phyloP scores from a whole-genome alignment of 768 basidiomycete genomes.

The Tricholoma sp. region DNA sequence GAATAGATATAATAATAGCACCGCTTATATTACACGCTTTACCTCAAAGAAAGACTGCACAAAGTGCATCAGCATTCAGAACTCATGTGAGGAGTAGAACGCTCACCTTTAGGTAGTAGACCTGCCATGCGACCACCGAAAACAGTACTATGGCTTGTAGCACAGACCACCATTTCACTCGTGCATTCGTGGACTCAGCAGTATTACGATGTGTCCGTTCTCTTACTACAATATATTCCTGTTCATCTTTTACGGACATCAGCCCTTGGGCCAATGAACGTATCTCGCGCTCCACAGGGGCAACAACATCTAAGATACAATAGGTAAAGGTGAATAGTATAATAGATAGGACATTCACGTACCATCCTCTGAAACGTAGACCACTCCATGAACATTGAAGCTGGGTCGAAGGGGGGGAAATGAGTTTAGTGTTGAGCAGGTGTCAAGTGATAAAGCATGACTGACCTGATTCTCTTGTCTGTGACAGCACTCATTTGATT shows the following conservation, averaged over 20 bases:
- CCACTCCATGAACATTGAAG: constrained; percentile 97
- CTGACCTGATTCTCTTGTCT: constrained; percentile 91
- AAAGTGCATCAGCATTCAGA: neutral
- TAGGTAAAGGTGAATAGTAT: neutral
- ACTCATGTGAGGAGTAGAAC: constrained; percentile 2
- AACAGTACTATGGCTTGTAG: constrained; percentile 85
- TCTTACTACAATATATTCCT: constrained; percentile 96
- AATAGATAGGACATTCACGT: constrained; percentile 13
- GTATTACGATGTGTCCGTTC: constrained; percentile 93
- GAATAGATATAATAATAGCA: neutral
- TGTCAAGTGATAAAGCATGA: constrained; percentile 1
- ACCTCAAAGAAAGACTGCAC: constrained; percentile 84
- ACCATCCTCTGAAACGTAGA: constrained; percentile 92
- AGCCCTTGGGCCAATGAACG: constrained; percentile 77
- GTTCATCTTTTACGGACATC: constrained; percentile 93
- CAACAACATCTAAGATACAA: constrained; percentile 59
- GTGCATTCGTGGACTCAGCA: constrained; percentile 85
- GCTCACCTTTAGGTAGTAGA: constrained; percentile 90
- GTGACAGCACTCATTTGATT: constrained; percentile 98
- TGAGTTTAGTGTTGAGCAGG: neutral
- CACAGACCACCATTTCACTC: constrained; percentile 99
- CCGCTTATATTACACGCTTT: constrained; percentile 73
- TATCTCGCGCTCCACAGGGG: constrained; percentile 96
- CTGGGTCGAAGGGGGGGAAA: constrained; percentile 32
- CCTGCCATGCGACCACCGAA: constrained; percentile 91